Conservation (phyloP, 495 filamentous ascomycete species). For the Diplogelasinospora grovesii region DNA sequence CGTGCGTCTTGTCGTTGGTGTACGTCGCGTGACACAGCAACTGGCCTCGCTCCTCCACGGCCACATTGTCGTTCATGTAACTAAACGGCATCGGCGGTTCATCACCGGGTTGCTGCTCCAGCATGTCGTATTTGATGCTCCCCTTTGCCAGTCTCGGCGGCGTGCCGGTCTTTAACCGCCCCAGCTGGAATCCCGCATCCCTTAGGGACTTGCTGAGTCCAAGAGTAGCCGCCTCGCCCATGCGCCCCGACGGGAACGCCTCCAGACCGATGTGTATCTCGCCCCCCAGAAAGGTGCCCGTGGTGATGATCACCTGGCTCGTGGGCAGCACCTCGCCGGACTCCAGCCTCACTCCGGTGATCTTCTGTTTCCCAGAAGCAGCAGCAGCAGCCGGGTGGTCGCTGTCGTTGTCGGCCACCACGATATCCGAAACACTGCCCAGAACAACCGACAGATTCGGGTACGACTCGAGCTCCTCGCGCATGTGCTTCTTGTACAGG, state of each 20-base stretch:
- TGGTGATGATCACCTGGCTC: constrained; percentile 83
- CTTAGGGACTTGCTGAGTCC: constrained; percentile 86
- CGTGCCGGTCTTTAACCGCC: constrained; percentile 91
- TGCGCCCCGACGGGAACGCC: constrained; percentile 75
- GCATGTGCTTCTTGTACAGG: constrained; percentile 88
- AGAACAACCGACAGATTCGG: constrained; percentile 71
- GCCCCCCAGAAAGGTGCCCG: constrained; percentile 90
- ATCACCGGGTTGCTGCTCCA: constrained; percentile 74
- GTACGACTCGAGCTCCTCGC: constrained; percentile 72
- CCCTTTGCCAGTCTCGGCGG: constrained; percentile 78
- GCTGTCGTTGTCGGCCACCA: constrained; percentile 51
- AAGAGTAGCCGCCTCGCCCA: constrained; percentile 91
- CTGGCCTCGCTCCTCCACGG: constrained; percentile 74
- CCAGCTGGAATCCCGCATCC: constrained; percentile 85
- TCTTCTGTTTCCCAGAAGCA: constrained; percentile 58
- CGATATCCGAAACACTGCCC: constrained; percentile 88
- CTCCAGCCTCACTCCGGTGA: constrained; percentile 81
- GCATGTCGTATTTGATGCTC: constrained; percentile 68
- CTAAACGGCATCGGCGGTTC: constrained; percentile 86
- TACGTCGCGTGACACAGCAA: constrained; percentile 75
- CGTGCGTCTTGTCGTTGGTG: constrained; percentile 76
- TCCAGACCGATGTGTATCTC: constrained; percentile 95
- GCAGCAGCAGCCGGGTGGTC: too few relatives aligned
- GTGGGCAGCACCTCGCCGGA: constrained; percentile 80
- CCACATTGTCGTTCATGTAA: constrained; percentile 71